phyloP scores from a whole-genome alignment of 2,329 filamentous ascomycete species.

The Rachicladosporium sp. region DNA sequence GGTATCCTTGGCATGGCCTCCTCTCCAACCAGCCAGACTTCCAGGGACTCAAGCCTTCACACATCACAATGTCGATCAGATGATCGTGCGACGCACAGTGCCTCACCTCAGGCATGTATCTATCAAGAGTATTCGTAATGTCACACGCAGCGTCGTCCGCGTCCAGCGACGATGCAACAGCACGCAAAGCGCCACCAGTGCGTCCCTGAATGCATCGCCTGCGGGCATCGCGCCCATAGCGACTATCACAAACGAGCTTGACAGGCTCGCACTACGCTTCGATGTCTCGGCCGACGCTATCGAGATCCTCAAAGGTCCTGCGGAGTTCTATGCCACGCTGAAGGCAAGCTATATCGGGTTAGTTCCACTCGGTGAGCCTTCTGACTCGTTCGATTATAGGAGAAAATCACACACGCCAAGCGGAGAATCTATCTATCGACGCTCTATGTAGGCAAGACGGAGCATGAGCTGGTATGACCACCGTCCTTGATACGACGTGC shows the following conservation, averaged over 20 bases:
- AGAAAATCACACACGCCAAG: conserved; percentile 70
- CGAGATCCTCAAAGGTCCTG: conserved; percentile 62
- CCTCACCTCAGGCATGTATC: conserved; percentile 13
- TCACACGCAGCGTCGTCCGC: not conserved
- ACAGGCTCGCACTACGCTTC: conserved; percentile 82
- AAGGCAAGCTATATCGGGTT: no score
- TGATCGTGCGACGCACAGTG: conserved; percentile 17
- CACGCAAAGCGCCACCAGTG: conserved; percentile 10
- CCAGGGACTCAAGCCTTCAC: not conserved
- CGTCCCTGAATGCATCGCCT: conserved; percentile 6
- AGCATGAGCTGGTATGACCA: conserved; percentile 60
- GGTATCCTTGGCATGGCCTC: not conserved
- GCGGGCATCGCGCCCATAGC: conserved; percentile 40
- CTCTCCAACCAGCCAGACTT: no score
- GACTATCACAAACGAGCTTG: conserved; percentile 60
- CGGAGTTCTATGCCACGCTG: conserved; percentile 82
- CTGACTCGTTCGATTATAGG: no score
- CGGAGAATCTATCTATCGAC: conserved; percentile 84
- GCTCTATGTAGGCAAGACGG: conserved; percentile 87
- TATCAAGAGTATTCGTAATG: not conserved
- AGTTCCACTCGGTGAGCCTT: no score
- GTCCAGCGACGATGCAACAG: conserved; percentile 15
- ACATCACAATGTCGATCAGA: conserved; percentile 6
- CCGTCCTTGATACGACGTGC: not conserved
- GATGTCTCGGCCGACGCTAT: conserved; percentile 73